Conservation (phyloP, 371 early-diverging fungal genomes). For the Rhizopus delemar region DNA sequence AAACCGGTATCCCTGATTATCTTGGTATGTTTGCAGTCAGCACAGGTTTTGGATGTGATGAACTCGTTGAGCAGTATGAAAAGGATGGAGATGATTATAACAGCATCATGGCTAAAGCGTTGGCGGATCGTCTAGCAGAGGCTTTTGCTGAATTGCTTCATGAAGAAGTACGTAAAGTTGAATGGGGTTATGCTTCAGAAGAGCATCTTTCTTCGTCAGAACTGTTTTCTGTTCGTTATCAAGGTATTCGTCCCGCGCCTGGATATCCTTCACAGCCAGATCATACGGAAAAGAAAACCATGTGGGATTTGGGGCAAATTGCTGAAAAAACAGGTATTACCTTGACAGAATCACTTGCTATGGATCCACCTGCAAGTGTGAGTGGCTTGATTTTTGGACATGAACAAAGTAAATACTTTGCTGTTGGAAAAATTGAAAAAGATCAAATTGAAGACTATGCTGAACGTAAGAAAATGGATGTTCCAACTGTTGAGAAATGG, state of each 20-base stretch:
- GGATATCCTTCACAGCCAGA: conserved; percentile 90
- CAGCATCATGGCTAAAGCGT: conserved; percentile 89
- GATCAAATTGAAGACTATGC: conserved; percentile 85
- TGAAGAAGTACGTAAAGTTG: conserved; percentile 77
- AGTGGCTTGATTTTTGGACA: conserved; percentile 79
- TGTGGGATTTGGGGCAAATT: conserved; percentile 85
- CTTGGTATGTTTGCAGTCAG: conserved; percentile 90
- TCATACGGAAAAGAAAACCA: conserved; percentile 87
- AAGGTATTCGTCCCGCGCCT: conserved; percentile 92
- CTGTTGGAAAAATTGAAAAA: conserved; percentile 89
- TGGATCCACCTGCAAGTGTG: conserved; percentile 90
- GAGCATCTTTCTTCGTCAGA: conserved; percentile 77
- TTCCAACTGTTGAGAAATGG: conserved; percentile 82
- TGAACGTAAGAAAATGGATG: conserved; percentile 68
- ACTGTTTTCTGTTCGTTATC: conserved; percentile 85
- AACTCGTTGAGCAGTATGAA: conserved; percentile 71
- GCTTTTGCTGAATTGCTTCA: conserved; percentile 89
- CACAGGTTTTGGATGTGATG: conserved; percentile 86
- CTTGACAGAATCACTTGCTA: conserved; percentile 87
- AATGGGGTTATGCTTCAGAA: conserved; percentile 86
- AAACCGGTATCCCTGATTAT: conserved; percentile 75
- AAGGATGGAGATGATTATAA: conserved; percentile 83
- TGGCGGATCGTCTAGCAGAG: conserved; percentile 92
- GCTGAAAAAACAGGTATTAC: conserved; percentile 76
- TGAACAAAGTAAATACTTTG: conserved; percentile 82